Base-by-base conservation (phyloP, 2,329 filamentous ascomycete genomes). In the Fusarium miscanthi region DNA sequence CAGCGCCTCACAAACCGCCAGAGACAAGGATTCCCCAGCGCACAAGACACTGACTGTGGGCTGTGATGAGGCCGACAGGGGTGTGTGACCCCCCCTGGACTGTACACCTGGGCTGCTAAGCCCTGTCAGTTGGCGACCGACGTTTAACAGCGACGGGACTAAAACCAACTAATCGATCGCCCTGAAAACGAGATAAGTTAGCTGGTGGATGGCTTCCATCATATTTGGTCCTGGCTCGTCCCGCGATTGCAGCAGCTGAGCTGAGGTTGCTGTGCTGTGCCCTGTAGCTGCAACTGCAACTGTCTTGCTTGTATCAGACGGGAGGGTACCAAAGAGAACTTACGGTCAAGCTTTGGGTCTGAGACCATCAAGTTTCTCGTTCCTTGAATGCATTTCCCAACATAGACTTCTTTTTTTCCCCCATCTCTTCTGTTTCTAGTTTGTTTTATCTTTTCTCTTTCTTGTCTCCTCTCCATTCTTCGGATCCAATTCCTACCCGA, bases 1-100 rank as follows among this genome's bases (percentile, higher is more conserved):
- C 59, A 63, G 65, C 70, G 69, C 70, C 69, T 72, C 69, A 72
- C 67, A 54, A 53, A 53, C 51, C 40, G 30, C 41, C 33, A 41
- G 30, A 70, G 67, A 75, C 77, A 78, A 73, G 78, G 77, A 70
- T 77, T 77, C 75, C 76, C 78, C 76, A 73, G 78, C 70, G 64
- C 46, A 61, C 27, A 59, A 35, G 63, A 48, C 60, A 42, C 57
- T 45, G 52, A 40, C 46, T 46, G 56, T 71, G 61, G 61, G 31
- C 54, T 63, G 41, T 58, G 59, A 37, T 45, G 59, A 65, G 31
- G 49, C 16, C 42, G 63, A 40, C 59, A 53, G 46, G 60, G 60
- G n/a, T 51, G 46, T 23, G 27, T 19, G 6, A 23, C 37, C 54
- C 58, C 58, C 46, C 46, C 46, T 51, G 46, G 8, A 13, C n/a